A percentile compares a stretch with the other conserved stretches of the same genome.
phyloP scores from a whole-genome alignment of 495 filamentous ascomycete genomes.

The Talaromyces trachyspermus region DNA sequence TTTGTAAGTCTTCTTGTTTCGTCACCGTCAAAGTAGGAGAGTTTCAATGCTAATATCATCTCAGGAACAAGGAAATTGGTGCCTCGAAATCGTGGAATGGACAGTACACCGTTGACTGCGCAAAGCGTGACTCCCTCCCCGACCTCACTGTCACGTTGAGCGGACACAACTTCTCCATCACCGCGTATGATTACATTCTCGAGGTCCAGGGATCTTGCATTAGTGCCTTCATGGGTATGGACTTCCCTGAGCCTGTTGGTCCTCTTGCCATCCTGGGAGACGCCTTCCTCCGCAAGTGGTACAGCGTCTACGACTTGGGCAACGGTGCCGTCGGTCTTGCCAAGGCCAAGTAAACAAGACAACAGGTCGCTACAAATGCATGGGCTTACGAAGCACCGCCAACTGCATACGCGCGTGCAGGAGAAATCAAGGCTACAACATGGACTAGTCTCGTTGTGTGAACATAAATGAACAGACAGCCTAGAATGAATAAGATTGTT shows the following conservation, averaged over 20 bases:
- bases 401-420: not conserved
- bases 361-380: not conserved
- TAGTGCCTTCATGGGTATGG: slow-evolving; percentile 96
- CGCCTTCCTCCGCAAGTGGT: slow-evolving; percentile 94
- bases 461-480: not conserved
- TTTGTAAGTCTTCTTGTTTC: slow-evolving; percentile 44
- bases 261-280: slow-evolving; percentile 95
- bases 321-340: slow-evolving; percentile 82
- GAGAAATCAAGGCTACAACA: no score
- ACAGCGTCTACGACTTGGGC: slow-evolving; percentile 91
- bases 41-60: slow-evolving; percentile 18
- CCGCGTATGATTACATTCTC: slow-evolving; percentile 87
- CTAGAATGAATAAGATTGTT: not conserved
- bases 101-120: slow-evolving; percentile 90
- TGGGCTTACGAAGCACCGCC: not conserved
- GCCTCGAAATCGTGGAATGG: slow-evolving; percentile 95
- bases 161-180: slow-evolving; percentile 87
- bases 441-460: not conserved
- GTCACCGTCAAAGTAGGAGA: not conserved
- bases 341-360: slow-evolving; percentile 54
- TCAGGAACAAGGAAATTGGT: slow-evolving; percentile 86
- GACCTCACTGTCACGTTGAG: slow-evolving; percentile 82
- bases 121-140: slow-evolving; percentile 70
- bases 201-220: slow-evolving; percentile 95
- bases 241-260: slow-evolving; percentile 85